Conservation (phyloP, 495 filamentous ascomycete species). For the Apiosordaria backusii region DNA sequence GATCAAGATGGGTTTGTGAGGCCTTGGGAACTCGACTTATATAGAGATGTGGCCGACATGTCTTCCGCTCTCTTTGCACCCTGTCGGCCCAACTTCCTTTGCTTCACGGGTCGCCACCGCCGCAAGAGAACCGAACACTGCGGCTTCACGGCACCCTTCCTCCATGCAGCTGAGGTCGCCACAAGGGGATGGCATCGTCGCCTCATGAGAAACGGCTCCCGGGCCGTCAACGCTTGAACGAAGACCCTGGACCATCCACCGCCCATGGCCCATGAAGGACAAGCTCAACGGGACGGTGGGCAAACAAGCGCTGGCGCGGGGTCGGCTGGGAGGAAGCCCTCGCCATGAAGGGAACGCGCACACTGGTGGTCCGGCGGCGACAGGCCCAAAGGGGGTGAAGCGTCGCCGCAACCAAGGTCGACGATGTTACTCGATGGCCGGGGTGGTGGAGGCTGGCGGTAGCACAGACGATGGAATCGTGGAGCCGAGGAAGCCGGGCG, state of each 20-base stretch:
- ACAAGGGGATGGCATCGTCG: constrained; percentile 4
- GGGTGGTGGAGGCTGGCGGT: constrained; percentile 13
- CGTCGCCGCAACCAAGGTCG: constrained; percentile 17
- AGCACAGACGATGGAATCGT: constrained; percentile 20
- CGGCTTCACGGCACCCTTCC: constrained; percentile 21
- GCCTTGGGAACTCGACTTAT: constrained; percentile 20
- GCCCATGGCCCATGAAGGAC: constrained; percentile 15
- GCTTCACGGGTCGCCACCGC: background rate
- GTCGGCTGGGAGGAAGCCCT: constrained; percentile 9
- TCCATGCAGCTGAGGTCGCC: constrained; percentile 14
- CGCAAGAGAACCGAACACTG: background rate
- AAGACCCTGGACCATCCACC: constrained; percentile 11
- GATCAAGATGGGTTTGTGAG: constrained; percentile 12
- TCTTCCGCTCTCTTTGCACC: background rate
- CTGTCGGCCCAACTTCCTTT: constrained; percentile 11
- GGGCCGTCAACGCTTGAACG: constrained; percentile 29
- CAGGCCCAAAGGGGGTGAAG: constrained; percentile 24
- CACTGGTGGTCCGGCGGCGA: constrained; percentile 10
- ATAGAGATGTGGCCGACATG: constrained; percentile 18
- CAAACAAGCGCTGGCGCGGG: constrained; percentile 12
- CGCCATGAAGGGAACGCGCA: background rate
- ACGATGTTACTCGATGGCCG: constrained; percentile 25
- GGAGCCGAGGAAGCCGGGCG: constrained; percentile 21
- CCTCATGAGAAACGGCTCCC: constrained; percentile 24
- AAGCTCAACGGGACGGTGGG: constrained; percentile 2